Percentiles rank a stretch among this genome's conserved stretches.
phyloP scores from a whole-genome alignment of 2,329 filamentous ascomycete genomes.

The Ascomycota sp. region DNA sequence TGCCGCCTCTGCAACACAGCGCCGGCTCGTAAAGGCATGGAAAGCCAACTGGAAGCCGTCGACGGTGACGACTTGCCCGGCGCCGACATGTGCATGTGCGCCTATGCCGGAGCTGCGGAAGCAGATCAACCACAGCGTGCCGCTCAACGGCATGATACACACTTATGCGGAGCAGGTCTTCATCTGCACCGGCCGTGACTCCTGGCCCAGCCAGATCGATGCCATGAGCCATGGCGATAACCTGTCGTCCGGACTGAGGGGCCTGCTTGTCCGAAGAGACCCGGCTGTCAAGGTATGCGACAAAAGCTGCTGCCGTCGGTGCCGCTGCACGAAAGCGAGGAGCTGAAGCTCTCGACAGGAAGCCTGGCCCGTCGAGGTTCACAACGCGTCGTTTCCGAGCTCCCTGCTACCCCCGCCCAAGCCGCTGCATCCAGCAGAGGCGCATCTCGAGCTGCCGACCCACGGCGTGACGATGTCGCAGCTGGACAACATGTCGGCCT shows the following conservation, averaged over 20 bases:
- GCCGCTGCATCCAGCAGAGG: too few relatives aligned
- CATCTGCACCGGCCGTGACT: constrained; percentile 54
- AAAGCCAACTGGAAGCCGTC: constrained; percentile 13
- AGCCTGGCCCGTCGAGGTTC: constrained; percentile 44
- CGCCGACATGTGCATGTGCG: constrained; percentile 56
- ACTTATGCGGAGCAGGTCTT: constrained; percentile 64
- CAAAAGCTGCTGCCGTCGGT: too few relatives aligned
- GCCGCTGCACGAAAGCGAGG: too few relatives aligned
- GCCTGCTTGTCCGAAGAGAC: constrained; percentile 42
- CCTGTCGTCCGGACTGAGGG: constrained; percentile 49
- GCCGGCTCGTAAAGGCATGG: neutral
- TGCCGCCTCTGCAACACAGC: neutral
- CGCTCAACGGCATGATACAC: constrained; percentile 55
- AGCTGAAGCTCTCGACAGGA: too few relatives aligned
- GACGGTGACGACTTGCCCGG: constrained; percentile 39
- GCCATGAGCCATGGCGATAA: constrained; percentile 49
- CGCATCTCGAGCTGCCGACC: too few relatives aligned
- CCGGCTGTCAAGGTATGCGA: constrained; percentile 36
- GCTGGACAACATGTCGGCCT: constrained; percentile 32
- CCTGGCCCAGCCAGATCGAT: constrained; percentile 72
- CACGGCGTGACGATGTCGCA: too few relatives aligned
- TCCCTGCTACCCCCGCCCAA: constrained; percentile 7
- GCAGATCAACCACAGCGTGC: constrained; percentile 48
- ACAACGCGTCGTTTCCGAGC: constrained; percentile 53
- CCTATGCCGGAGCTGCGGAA: constrained; percentile 41